Conservation (phyloP, 495 filamentous ascomycete genomes). For the Lichenothelia convexa region DNA sequence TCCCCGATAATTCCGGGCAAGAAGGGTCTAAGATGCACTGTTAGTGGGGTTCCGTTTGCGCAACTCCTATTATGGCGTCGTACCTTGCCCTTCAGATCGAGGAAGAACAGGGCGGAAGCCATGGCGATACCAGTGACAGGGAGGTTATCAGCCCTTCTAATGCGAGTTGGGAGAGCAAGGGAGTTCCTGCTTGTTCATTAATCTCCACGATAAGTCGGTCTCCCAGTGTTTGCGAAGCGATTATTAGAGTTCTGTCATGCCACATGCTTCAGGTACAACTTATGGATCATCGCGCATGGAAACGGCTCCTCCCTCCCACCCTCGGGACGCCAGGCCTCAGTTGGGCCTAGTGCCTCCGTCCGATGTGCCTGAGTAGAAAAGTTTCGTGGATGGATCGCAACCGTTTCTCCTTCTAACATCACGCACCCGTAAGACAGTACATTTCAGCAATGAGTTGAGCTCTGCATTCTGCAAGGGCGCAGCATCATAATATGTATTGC, state of each 20-base stretch:
- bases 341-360: not conserved
- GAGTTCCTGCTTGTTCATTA: not conserved
- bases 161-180: not conserved
- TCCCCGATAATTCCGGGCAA: constrained; percentile 96
- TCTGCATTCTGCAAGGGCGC: constrained; percentile 4
- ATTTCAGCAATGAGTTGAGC: constrained; percentile 5
- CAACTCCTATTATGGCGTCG: constrained; percentile 10
- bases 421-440: constrained; percentile 12
- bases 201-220: not conserved
- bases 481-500: not conserved
- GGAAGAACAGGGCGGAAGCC: constrained; percentile 97
- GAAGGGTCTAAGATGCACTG: constrained; percentile 50
- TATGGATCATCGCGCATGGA: not conserved
- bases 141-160: not conserved
- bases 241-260: not conserved
- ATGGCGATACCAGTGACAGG: constrained; percentile 30
- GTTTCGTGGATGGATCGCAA: not conserved
- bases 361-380: not conserved
- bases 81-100: constrained; percentile 99
- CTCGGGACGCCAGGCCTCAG: not conserved
- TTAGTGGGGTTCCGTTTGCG: constrained; percentile 3
- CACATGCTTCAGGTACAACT: not conserved
- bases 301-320: not conserved
- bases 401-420: constrained; percentile 1
- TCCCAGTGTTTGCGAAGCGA: not conserved